phyloP scores from a whole-genome alignment of 2,329 filamentous ascomycete species.

The Drechslera avenae region DNA sequence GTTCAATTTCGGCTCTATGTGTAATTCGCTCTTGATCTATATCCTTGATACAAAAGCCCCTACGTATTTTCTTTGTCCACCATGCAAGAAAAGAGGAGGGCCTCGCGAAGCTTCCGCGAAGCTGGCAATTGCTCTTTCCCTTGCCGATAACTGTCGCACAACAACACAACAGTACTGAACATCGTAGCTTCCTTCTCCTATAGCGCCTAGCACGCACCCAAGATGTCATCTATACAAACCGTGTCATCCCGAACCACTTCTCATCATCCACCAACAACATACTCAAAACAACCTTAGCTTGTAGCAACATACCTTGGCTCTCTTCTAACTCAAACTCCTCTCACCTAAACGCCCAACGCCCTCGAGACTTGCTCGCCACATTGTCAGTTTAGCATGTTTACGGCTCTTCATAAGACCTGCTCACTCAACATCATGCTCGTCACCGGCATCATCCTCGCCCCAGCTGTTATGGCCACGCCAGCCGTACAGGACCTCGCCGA shows the following conservation, averaged over 20 bases:
- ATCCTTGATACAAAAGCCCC: no score
- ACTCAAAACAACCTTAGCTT: slow-evolving; percentile 23
- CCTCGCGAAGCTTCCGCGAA: no score
- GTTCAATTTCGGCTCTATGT: no score
- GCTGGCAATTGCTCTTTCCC: neutral
- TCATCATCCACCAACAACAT: slow-evolving; percentile 14
- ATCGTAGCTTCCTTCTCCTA: neutral
- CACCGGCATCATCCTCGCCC: slow-evolving; percentile 34
- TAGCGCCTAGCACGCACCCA: neutral
- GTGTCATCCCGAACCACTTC: neutral
- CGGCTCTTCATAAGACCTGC: neutral
- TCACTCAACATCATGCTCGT: slow-evolving; percentile 30
- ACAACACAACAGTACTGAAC: neutral
- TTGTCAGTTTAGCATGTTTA: slow-evolving; percentile 17
- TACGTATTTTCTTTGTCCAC: no score
- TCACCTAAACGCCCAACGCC: slow-evolving; percentile 2
- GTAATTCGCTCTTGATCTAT: no score
- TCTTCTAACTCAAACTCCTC: slow-evolving; percentile 6
- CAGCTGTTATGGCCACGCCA: slow-evolving; percentile 27
- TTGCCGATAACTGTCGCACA: no score
- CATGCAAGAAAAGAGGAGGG: no score
- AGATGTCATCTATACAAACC: neutral
- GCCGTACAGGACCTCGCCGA: slow-evolving; percentile 39
- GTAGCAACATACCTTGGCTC: slow-evolving; percentile 16
- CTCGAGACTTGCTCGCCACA: slow-evolving; percentile 4